Conservation (phyloP, 73 alveolate genomes). For the Durusdinium trenchii region DNA sequence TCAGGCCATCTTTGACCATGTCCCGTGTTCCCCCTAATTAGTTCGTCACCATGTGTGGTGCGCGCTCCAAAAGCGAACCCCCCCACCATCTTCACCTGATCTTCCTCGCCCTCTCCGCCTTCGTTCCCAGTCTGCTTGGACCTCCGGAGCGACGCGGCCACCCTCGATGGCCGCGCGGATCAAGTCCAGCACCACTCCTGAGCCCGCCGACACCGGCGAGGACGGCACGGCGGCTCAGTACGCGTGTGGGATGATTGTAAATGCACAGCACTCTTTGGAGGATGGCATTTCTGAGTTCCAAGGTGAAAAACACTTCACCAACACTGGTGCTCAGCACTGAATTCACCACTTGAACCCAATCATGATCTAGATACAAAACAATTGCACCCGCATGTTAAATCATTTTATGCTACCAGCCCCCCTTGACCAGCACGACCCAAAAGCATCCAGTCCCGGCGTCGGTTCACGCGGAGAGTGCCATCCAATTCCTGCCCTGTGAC, state of each 20-base stretch:
- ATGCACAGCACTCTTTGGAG: too few relatives aligned
- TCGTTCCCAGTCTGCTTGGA: constrained; percentile 20
- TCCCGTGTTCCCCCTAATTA: too few relatives aligned
- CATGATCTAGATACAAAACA: neutral
- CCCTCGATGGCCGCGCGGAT: constrained; percentile 17
- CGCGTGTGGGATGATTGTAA: too few relatives aligned
- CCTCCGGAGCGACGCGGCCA: neutral
- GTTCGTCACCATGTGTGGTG: too few relatives aligned
- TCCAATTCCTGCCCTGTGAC: constrained; percentile 50
- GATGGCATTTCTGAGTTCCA: too few relatives aligned
- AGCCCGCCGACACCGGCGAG: neutral
- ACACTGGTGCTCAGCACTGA: too few relatives aligned
- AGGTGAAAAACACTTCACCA: too few relatives aligned
- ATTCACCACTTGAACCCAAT: too few relatives aligned
- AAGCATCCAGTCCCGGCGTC: neutral
- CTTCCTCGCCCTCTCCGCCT: neutral
- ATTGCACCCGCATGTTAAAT: neutral
- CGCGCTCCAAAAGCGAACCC: too few relatives aligned
- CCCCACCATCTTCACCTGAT: too few relatives aligned
- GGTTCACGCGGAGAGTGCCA: constrained; percentile 19
- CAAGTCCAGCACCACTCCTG: constrained; percentile 59
- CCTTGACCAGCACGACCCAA: neutral
- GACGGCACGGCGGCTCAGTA: too few relatives aligned
- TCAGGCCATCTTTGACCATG: too few relatives aligned
- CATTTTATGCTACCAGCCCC: neutral